These are phyloP conservation scores for Nepenthes gracilis DNA, from an alignment of 148 eudicot species.

Conservation along the genomic window DNA sequence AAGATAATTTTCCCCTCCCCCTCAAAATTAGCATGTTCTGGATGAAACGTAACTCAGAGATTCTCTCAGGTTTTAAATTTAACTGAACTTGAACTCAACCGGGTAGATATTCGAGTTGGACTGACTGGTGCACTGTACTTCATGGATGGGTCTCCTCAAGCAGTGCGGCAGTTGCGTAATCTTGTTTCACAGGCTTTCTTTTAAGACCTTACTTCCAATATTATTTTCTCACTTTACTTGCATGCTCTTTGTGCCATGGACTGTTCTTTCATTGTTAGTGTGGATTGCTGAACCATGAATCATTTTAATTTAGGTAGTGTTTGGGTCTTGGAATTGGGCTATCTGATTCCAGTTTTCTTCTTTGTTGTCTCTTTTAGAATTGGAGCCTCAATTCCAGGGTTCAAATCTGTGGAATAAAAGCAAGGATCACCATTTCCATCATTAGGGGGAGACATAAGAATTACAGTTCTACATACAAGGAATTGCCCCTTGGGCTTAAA, in stretches of 20 bases:
- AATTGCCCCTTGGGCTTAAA: too few species aligned
- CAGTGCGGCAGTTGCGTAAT: conserved; percentile 83
- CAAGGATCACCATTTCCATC: too few species aligned
- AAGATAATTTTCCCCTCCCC: too few species aligned
- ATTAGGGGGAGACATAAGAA: too few species aligned
- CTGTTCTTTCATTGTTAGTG: neutral
- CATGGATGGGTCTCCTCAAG: conserved; percentile 98
- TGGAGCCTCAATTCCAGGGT: too few species aligned
- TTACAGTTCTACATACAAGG: too few species aligned
- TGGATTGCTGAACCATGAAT: neutral
- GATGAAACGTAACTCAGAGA: conserved; percentile 8
- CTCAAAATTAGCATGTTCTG: neutral
- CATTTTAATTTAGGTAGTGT: too few species aligned
- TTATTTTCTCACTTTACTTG: neutral
- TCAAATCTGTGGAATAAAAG: too few species aligned
- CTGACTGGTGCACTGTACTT: conserved; percentile 76
- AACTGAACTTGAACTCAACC: conserved; percentile 82
- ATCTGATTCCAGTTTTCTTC: too few species aligned
- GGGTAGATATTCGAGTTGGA: conserved; percentile 83
- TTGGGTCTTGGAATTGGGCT: too few species aligned
- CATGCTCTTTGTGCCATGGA: neutral
- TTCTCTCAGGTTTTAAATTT: conserved; percentile 74
- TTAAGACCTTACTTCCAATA: neutral
- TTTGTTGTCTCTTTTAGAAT: too few species aligned
- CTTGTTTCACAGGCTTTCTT: conserved; percentile 78